Evolutionary conservation across 2,329 filamentous ascomycete genomes (phyloP).

Genomic region (Arthrobotrys sphaeroides): DNA sequence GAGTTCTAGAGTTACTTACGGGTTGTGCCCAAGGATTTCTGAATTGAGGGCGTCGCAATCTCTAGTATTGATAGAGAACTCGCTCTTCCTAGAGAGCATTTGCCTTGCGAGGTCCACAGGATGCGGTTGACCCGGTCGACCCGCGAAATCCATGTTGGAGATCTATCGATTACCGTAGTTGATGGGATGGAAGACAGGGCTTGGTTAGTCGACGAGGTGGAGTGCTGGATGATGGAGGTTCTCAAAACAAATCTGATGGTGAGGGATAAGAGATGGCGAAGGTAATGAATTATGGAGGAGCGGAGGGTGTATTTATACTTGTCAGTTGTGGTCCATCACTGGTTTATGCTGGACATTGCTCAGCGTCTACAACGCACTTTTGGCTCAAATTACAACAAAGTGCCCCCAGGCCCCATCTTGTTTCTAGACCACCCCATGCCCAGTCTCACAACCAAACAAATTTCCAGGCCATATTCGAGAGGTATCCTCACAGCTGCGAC

Average conservation of each 20-base stretch:
- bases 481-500: no score
- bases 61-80: neutral
- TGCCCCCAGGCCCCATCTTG: neutral
- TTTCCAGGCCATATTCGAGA: no score
- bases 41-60: slow-evolving; percentile 19
- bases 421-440: no score
- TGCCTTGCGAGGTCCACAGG: slow-evolving; percentile 3
- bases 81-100: slow-evolving; percentile 32
- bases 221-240: no score
- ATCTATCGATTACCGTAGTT: neutral
- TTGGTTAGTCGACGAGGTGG: neutral
- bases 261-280: no score
- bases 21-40: slow-evolving; percentile 29
- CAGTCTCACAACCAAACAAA: no score
- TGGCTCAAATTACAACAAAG: slow-evolving; percentile 11
- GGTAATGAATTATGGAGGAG: no score
- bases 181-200: neutral
- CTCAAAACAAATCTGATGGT: no score
- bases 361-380: slow-evolving; percentile 1
- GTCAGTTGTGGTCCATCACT: no score
- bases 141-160: neutral
- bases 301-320: no score
- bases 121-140: neutral
- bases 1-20: slow-evolving; percentile 4
- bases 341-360: no score